These are phyloP conservation scores for Aureobasidium sp. DNA, from an alignment of 2,329 filamentous ascomycete species.

Conservation along the genomic window DNA sequence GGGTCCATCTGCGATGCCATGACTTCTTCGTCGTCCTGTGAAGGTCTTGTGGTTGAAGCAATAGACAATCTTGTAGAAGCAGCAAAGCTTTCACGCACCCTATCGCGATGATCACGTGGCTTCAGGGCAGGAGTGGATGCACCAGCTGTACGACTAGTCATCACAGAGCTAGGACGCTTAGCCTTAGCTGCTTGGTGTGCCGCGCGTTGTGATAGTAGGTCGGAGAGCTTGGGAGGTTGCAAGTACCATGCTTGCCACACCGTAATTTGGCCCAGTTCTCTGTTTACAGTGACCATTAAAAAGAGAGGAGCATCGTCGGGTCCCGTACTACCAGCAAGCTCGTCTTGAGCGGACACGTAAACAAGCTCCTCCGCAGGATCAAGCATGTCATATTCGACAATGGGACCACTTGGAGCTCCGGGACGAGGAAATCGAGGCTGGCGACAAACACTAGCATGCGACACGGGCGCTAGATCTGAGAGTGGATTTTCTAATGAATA, in stretches of 20 bases:
- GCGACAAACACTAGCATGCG: constrained; percentile 39
- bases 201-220: constrained; percentile 35
- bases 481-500: constrained; percentile 82
- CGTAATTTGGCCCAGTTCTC: constrained; percentile 68
- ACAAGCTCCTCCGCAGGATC: constrained; percentile 75
- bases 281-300: constrained; percentile 74
- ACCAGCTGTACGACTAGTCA: constrained; percentile 59
- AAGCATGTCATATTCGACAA: constrained; percentile 54
- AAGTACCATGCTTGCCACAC: constrained; percentile 80
- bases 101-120: constrained; percentile 53
- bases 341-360: constrained; percentile 64
- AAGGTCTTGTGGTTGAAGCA: constrained; percentile 19
- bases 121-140: constrained; percentile 64
- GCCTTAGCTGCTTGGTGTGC: constrained; percentile 38
- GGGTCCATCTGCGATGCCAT: constrained; percentile 46
- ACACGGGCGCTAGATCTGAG: constrained; percentile 76
- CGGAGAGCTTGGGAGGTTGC: constrained; percentile 52
- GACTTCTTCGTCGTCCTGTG: constrained; percentile 36
- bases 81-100: constrained; percentile 71
- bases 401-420: constrained; percentile 17
- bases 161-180: constrained; percentile 60
- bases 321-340: constrained; percentile 43
- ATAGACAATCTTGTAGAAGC: constrained; percentile 34
- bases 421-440: constrained; percentile 14
- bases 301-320: constrained; percentile 48